These are phyloP conservation scores for Periconia digitata DNA, from an alignment of 2,329 filamentous ascomycete genomes.

Conservation along the genomic window DNA sequence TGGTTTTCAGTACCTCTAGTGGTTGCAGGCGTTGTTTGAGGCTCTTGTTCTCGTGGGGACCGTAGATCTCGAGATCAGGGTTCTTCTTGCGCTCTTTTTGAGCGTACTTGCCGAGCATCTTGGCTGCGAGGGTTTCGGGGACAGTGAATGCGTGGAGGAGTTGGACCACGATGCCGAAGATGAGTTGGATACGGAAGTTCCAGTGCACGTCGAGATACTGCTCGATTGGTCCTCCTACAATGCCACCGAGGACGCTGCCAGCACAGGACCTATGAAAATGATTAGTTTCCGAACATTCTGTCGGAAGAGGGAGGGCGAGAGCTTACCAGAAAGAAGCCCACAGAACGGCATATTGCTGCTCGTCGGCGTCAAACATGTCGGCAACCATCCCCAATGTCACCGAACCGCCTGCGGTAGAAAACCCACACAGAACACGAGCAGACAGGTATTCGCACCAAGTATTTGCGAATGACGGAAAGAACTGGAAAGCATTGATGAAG, in stretches of 20 bases:
- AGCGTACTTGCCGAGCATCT: conserved; percentile 76
- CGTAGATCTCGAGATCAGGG: conserved; percentile 55
- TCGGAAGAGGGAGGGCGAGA: conserved; percentile 55
- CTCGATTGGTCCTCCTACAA: conserved; percentile 77
- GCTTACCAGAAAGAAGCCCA: conserved; percentile 64
- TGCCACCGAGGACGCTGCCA: conserved; percentile 72
- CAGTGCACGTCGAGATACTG: conserved; percentile 69
- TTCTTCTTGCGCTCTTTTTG: conserved; percentile 68
- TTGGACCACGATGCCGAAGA: conserved; percentile 72
- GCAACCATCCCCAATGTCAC: conserved; percentile 64
- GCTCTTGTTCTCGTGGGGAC: conserved; percentile 63
- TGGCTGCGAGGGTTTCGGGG: conserved; percentile 73
- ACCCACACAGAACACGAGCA: conserved; percentile 45
- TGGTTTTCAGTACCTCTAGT: conserved; percentile 50
- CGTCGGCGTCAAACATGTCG: conserved; percentile 60
- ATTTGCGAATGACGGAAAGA: too few relatives aligned
- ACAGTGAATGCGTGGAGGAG: conserved; percentile 67
- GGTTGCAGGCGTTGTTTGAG: conserved; percentile 38
- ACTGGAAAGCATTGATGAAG: too few relatives aligned
- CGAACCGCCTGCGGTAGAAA: conserved; percentile 59
- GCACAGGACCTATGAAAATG: conserved; percentile 46
- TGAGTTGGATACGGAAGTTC: conserved; percentile 83
- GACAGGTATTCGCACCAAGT: too few relatives aligned
- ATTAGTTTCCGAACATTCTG: conserved; percentile 15
- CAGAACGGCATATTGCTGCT: conserved; percentile 68